These are phyloP conservation scores for Oldenlandia corymbosa DNA, from an alignment of 257 asterid species.

Conservation along the genomic window DNA sequence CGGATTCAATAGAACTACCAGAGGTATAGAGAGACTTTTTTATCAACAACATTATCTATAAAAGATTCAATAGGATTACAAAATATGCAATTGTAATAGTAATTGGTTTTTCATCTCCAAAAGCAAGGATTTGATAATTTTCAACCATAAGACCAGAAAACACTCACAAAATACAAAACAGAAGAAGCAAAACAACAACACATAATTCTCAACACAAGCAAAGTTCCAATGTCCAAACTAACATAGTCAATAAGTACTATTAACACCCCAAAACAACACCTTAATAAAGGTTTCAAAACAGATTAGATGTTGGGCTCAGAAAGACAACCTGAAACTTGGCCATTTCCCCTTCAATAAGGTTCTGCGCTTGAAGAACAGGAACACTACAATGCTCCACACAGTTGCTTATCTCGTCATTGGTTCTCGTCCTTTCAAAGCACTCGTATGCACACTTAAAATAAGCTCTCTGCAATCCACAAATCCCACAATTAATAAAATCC, in stretches of 20 bases:
- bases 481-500: background rate
- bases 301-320: no score
- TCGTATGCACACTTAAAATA: constrained; percentile 91
- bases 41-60: no score
- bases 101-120: background rate
- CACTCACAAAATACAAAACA: background rate
- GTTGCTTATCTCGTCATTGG: constrained; percentile 56
- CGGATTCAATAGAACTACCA: no score
- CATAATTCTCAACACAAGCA: background rate
- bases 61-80: background rate
- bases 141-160: background rate
- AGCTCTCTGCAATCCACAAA: constrained; percentile 59
- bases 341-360: constrained; percentile 81
- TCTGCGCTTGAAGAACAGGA: constrained; percentile 76
- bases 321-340: constrained; percentile 51
- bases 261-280: no score
- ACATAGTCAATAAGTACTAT: no score
- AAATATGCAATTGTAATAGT: no score
- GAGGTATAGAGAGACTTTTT: no score
- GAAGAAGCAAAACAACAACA: background rate
- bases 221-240: background rate
- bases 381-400: constrained; percentile 92
- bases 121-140: background rate
- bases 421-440: constrained; percentile 74
- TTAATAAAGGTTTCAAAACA: no score